phyloP scores from a whole-genome alignment of 1,284 basidiomycete species.

The Termitomyces sp. region DNA sequence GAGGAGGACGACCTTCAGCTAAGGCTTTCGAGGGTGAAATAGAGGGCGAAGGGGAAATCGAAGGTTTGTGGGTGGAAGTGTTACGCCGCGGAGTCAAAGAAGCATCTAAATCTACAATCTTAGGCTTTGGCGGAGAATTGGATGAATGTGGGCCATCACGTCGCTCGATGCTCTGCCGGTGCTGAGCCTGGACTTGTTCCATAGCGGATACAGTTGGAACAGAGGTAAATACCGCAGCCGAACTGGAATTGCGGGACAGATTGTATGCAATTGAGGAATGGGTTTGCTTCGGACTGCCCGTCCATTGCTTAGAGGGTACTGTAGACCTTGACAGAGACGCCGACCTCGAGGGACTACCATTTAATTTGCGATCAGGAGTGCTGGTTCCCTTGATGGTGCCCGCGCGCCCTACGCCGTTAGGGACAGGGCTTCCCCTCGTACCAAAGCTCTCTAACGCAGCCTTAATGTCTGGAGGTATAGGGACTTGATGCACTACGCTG shows the following conservation, averaged over 20 bases:
- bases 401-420: conserved; percentile 19
- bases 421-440: conserved; percentile 24
- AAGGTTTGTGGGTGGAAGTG: conserved; percentile 35
- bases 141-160: conserved; percentile 36
- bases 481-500: conserved; percentile 61
- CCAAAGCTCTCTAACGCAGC: conserved; percentile 52
- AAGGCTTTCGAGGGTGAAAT: conserved; percentile 28
- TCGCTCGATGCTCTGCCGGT: conserved; percentile 48
- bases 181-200: conserved; percentile 39
- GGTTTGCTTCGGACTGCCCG: conserved; percentile 45
- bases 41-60: conserved; percentile 39
- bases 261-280: conserved; percentile 31
- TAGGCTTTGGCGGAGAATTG: conserved; percentile 57
- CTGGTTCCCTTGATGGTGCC: conserved; percentile 26
- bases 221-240: conserved; percentile 33
- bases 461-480: conserved; percentile 67
- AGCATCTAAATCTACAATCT: conserved; percentile 49
- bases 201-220: conserved; percentile 35
- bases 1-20: conserved; percentile 24
- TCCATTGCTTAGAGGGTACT: conserved; percentile 30
- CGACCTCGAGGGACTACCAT: conserved; percentile 35
- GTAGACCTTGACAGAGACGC: conserved; percentile 31
- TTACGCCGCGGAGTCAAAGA: conserved; percentile 35
- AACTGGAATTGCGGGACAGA: conserved; percentile 35
- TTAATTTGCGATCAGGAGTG: conserved; percentile 47